phyloP scores from a whole-genome alignment of 768 basidiomycete genomes.

The Mrakia gelida region DNA sequence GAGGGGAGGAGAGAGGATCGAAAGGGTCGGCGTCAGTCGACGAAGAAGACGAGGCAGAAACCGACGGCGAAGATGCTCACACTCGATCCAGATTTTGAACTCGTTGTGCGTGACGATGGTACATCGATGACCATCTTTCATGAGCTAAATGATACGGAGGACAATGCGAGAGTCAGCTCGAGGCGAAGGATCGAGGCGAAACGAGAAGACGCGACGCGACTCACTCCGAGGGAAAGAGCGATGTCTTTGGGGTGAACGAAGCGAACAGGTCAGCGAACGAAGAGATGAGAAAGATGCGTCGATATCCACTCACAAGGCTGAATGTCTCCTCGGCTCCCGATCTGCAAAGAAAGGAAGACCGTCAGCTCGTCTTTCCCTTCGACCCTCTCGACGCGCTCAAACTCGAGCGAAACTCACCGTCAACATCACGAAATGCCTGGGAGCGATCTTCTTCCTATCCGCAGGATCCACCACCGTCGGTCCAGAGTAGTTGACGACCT shows the following conservation, averaged over 20 bases:
- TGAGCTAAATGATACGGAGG: constrained; percentile 39
- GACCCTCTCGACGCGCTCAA: neutral
- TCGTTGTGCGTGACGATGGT: constrained; percentile 54
- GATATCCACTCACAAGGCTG: constrained; percentile 46
- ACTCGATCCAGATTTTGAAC: constrained; percentile 56
- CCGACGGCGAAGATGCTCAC: neutral
- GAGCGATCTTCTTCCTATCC: constrained; percentile 35
- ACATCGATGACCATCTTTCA: constrained; percentile 50
- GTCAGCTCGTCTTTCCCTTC: neutral
- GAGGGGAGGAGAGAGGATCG: neutral
- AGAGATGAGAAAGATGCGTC: too few relatives aligned
- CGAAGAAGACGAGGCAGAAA: neutral
- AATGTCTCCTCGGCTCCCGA: constrained; percentile 58
- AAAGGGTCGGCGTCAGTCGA: neutral
- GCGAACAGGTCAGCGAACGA: neutral
- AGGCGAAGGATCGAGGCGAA: neutral
- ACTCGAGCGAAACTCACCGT: constrained; percentile 5
- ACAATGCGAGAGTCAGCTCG: neutral
- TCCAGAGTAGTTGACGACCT: constrained; percentile 28
- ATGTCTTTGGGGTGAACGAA: constrained; percentile 45
- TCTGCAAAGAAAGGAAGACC: constrained; percentile 44
- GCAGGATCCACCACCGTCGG: neutral
- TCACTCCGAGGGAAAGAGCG: constrained; percentile 42
- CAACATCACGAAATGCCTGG: constrained; percentile 53
- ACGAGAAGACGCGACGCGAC: neutral